A percentile compares a stretch with the other conserved stretches of the same genome.
Evolutionary conservation across 257 asterid species (phyloP).

Genomic region (Marsdenia floribunda): DNA sequence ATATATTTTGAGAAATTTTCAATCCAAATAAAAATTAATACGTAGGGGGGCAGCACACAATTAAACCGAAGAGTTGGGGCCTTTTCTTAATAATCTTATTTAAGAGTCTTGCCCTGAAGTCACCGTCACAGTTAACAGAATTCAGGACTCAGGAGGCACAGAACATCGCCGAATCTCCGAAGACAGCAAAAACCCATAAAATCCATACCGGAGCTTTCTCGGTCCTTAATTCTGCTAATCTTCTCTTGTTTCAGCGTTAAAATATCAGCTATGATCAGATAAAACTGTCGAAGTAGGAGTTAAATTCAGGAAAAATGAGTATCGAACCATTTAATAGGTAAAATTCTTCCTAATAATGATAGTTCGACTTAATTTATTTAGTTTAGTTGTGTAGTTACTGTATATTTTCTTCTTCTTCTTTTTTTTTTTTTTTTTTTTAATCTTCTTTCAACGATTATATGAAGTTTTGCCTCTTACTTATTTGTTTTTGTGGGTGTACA

Average conservation of each 20-base stretch:
- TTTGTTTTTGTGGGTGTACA: background rate
- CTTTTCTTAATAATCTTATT: background rate
- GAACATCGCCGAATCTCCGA: background rate
- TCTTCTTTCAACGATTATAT: background rate
- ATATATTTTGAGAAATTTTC: too few species aligned
- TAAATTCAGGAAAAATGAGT: conserved; percentile 1
- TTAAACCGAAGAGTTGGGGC: background rate
- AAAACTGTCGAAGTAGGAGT: background rate
- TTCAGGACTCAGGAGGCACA: background rate
- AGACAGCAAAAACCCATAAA: background rate
- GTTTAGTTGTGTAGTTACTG: background rate
- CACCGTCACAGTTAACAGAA: background rate
- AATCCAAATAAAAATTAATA: too few species aligned
- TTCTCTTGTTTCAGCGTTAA: background rate
- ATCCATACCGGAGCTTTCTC: background rate
- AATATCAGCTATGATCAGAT: conserved; percentile 1
- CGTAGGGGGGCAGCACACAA: too few species aligned
- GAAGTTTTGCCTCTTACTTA: background rate
- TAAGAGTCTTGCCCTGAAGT: background rate
- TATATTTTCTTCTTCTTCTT: background rate
- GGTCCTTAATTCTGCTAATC: background rate
- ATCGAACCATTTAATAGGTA: conserved; percentile 9
- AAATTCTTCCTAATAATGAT: background rate
- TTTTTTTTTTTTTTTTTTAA: background rate
- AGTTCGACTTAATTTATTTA: background rate